Percentiles rank a stretch among this genome's conserved stretches.
Evolutionary conservation across 2,329 filamentous ascomycete genomes (phyloP).

Genomic region (Myotisia sp.): DNA sequence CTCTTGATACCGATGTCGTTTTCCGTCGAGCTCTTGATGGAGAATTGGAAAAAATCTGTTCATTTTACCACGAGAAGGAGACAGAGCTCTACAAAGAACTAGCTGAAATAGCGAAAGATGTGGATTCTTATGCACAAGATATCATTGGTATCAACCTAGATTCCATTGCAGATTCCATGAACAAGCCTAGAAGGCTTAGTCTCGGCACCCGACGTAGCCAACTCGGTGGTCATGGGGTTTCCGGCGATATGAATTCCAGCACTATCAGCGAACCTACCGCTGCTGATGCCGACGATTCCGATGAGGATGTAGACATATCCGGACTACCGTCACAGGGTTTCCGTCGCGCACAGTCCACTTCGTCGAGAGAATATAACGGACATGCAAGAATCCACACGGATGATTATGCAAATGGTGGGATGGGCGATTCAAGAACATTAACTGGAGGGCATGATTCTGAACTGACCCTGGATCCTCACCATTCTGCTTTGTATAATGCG

Average conservation of each 20-base stretch:
- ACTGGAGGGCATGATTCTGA: slow-evolving; percentile 50
- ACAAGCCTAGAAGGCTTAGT: slow-evolving; percentile 28
- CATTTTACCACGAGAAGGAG: slow-evolving; percentile 84
- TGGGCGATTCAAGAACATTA: slow-evolving; percentile 35
- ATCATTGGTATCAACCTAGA: slow-evolving; percentile 31
- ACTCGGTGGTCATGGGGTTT: slow-evolving; percentile 23
- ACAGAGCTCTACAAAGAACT: slow-evolving; percentile 72
- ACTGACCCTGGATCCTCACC: slow-evolving; percentile 54
- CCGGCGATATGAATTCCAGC: slow-evolving; percentile 19
- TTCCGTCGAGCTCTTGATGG: slow-evolving; percentile 71
- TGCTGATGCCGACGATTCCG: slow-evolving; percentile 42
- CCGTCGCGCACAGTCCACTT: slow-evolving; percentile 26
- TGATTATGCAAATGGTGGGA: slow-evolving; percentile 18
- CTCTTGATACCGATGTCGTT: slow-evolving; percentile 59
- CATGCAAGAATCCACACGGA: slow-evolving; percentile 19
- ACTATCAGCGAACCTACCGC: slow-evolving; percentile 36
- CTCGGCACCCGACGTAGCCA: slow-evolving; percentile 33
- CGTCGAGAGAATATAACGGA: slow-evolving; percentile 15
- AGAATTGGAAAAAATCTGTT: slow-evolving; percentile 85
- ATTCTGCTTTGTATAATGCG: slow-evolving; percentile 53
- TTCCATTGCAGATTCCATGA: slow-evolving; percentile 28
- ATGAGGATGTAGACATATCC: slow-evolving; percentile 47
- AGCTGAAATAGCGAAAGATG: slow-evolving; percentile 59
- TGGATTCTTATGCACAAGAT: slow-evolving; percentile 52
- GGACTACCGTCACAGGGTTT: slow-evolving; percentile 21